These are phyloP conservation scores for Cafeteria roenbergensis DNA, from an alignment of 108 stramenopile genomes.

Conservation along the genomic window DNA sequence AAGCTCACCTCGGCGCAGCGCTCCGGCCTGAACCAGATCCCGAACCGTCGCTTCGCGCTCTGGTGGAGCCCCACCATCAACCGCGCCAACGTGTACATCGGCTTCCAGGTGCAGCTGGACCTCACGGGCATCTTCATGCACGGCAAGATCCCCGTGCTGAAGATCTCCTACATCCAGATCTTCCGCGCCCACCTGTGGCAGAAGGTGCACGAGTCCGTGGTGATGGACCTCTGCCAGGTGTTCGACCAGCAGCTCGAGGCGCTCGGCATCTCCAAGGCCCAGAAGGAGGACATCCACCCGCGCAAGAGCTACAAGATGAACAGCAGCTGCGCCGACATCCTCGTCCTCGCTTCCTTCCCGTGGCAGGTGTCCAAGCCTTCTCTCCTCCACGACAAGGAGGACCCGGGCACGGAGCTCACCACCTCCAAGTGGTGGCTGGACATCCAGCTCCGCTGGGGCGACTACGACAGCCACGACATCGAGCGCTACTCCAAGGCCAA, in stretches of 20 bases:
- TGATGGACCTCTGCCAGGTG: constrained; percentile 94
- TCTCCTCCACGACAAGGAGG: constrained; percentile 88
- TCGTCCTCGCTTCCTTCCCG: constrained; percentile 94
- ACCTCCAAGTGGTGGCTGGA: constrained; percentile 97
- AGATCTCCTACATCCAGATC: constrained; percentile 58
- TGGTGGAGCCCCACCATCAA: constrained; percentile 99
- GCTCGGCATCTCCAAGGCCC: constrained; percentile 92
- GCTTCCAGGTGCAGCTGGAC: constrained; percentile 98
- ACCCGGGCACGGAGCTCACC: constrained; percentile 71
- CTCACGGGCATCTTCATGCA: constrained; percentile 99
- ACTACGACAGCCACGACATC: constrained; percentile 96
- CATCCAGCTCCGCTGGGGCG: constrained; percentile 96
- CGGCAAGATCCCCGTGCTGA: constrained; percentile 96
- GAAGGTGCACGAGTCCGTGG: constrained; percentile 96
- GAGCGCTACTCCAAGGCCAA: constrained; percentile 92
- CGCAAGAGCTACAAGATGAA: constrained; percentile 99
- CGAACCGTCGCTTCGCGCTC: constrained; percentile 94
- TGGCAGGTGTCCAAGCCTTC: constrained; percentile 93
- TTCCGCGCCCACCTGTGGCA: constrained; percentile 96
- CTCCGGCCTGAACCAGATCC: constrained; percentile 96
- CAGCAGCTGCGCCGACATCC: constrained; percentile 91
- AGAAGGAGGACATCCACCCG: constrained; percentile 99
- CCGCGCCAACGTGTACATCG: constrained; percentile 95
- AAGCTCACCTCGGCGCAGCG: constrained; percentile 97
- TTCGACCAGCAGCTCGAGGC: constrained; percentile 96